These are phyloP conservation scores for Entomortierella chlamydospora DNA, from an alignment of 192 early-diverging fungal genomes.

Conservation along the genomic window DNA sequence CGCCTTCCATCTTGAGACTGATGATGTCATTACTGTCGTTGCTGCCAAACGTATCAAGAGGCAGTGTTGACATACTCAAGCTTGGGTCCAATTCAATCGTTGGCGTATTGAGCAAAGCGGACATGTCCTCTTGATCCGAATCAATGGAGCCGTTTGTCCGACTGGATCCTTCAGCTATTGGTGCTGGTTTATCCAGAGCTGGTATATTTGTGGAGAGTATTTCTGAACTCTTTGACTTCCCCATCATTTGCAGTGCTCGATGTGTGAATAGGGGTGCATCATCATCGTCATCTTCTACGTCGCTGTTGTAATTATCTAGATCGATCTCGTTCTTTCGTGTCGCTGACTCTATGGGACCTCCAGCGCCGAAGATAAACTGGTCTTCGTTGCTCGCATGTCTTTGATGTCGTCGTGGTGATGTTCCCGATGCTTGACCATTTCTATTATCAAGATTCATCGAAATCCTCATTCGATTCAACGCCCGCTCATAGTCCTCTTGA, in stretches of 20 bases:
- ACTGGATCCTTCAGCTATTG: background rate
- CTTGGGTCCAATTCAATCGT: background rate
- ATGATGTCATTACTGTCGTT: background rate
- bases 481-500: slow-evolving; percentile 15
- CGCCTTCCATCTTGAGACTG: background rate
- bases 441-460: slow-evolving; percentile 28
- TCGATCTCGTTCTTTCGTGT: slow-evolving; percentile 18
- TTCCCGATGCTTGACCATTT: too few relatives aligned
- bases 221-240: slow-evolving; percentile 2
- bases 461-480: slow-evolving; percentile 27
- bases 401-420: too few relatives aligned
- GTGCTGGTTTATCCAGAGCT: background rate
- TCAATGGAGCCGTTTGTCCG: background rate
- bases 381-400: background rate
- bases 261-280: slow-evolving; percentile 46
- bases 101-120: background rate
- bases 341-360: background rate
- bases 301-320: slow-evolving; percentile 21
- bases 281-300: slow-evolving; percentile 38
- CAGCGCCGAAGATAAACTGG: background rate
- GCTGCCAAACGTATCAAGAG: background rate
- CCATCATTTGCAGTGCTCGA: slow-evolving; percentile 45
- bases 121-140: background rate
- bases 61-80: background rate
- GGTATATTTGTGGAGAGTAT: background rate